Conservation (phyloP, 2,329 filamentous ascomycete species). For the Fusarium chaquense region DNA sequence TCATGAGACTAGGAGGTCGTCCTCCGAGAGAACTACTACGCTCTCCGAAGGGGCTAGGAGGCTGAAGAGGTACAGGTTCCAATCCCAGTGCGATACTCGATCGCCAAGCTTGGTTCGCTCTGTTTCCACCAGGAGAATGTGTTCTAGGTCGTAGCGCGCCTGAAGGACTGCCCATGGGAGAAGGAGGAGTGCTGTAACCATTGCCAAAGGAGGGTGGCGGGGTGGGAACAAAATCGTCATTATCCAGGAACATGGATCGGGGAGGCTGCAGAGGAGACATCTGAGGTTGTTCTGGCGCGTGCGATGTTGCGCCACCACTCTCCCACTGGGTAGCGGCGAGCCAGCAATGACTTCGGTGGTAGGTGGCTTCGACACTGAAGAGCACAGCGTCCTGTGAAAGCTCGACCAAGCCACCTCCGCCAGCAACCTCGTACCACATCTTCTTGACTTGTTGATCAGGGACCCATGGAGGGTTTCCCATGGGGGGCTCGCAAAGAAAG, state of each 20-base stretch:
- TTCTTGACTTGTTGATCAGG: slow-evolving; percentile 73
- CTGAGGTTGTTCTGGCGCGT: slow-evolving; percentile 48
- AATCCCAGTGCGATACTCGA: slow-evolving; percentile 60
- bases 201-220: slow-evolving; percentile 42
- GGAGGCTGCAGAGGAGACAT: slow-evolving; percentile 57
- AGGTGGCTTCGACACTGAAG: slow-evolving; percentile 71
- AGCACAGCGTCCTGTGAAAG: slow-evolving; percentile 70
- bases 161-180: slow-evolving; percentile 49
- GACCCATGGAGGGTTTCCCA: slow-evolving; percentile 79
- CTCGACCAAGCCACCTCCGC: slow-evolving; percentile 68
- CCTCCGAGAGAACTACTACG: slow-evolving; percentile 55
- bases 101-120: slow-evolving; percentile 53
- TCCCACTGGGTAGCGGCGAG: slow-evolving; percentile 65
- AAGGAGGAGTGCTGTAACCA: slow-evolving; percentile 45
- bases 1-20: slow-evolving; percentile 50
- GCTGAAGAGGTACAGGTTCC: slow-evolving; percentile 57
- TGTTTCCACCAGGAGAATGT: slow-evolving; percentile 54
- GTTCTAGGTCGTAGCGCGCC: slow-evolving; percentile 55
- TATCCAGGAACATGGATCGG: slow-evolving; percentile 51
- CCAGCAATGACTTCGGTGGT: slow-evolving; percentile 70
- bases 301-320: slow-evolving; percentile 46
- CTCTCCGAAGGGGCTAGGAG: slow-evolving; percentile 51
- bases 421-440: slow-evolving; percentile 81
- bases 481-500: slow-evolving; percentile 81
- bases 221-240: slow-evolving; percentile 45